A percentile compares a stretch with the other conserved stretches of the same genome.
phyloP scores from a whole-genome alignment of 176 grass and related monocot species.

The Oryza australiensis region DNA sequence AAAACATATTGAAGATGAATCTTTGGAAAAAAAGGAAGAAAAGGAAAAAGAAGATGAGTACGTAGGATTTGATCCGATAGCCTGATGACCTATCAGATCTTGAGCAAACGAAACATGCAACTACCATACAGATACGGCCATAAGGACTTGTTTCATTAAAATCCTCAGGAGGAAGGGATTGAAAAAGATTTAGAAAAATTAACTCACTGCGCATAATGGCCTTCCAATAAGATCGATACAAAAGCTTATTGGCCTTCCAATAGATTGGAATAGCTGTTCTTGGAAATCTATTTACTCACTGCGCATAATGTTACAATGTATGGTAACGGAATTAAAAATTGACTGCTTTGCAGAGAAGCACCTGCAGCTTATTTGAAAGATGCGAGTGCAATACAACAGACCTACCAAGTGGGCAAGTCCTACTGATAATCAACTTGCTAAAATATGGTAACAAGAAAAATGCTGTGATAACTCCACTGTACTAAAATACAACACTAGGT shows the following conservation, averaged over 20 bases:
- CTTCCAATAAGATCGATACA: too few relatives aligned
- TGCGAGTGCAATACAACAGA: conserved; percentile 16
- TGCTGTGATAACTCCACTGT: conserved; percentile 9
- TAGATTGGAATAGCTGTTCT: neutral
- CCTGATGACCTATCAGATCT: neutral
- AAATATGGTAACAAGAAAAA: conserved; percentile 9
- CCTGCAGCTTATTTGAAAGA: conserved; percentile 11
- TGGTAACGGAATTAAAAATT: neutral
- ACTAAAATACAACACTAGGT: conserved; percentile 1
- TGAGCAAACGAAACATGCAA: neutral
- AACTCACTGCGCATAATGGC: too few relatives aligned
- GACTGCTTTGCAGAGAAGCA: neutral
- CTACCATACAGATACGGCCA: neutral
- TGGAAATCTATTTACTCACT: neutral
- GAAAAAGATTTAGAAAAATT: too few relatives aligned
- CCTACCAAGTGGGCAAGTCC: neutral
- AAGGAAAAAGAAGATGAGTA: neutral
- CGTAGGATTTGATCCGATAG: neutral
- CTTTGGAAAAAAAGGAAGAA: neutral
- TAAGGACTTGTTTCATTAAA: too few relatives aligned
- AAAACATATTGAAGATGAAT: too few relatives aligned
- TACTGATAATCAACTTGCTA: conserved; percentile 21
- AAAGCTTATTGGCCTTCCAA: neutral
- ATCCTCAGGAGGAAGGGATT: too few relatives aligned
- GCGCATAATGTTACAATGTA: neutral